Evolutionary conservation across 2,329 filamentous ascomycete species (phyloP), one percentile per base, ranked within the genome.

Genomic region (Apiospora aurea): DNA sequence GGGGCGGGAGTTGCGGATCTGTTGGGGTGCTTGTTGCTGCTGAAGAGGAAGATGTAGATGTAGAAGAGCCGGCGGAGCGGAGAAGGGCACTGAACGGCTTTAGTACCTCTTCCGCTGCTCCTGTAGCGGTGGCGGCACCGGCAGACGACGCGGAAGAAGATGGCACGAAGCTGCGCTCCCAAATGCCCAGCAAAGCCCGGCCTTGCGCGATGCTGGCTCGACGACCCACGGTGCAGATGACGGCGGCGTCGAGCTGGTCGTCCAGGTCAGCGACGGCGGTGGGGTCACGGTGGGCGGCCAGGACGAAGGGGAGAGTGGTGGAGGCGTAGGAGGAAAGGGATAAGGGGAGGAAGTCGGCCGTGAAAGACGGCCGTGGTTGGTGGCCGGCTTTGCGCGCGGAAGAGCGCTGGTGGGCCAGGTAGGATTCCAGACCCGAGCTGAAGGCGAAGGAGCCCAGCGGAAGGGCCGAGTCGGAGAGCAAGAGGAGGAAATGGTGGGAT

Each of bases 361-460:
- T 79, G 81, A 94, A 93, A 29, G 86, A 85, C 29, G 83, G 80
- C 26, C 83, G 78, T 24, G 80, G 73, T 53, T 80, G 81, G 7
- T 75, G 71, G 47, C 70, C 14, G n/a, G 46, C 71, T 75, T 38
- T 70, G 77, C 72, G 21, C 46, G 46, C 38, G 34, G 47, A 67
- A 71, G 18, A 34, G 75, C 46, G 38, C 74, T 71, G 71, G 84
- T 96, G 94, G 4, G 92, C 91, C 24, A 95, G 89, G 81, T 92
- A 96, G 53, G 93, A 96, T 83, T 96, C 94, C 21, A 96, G 88
- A 3, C 93, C 93, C 76, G 90, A 93, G 84, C 91, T 94, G 84
- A 96, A 96, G 77, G 94, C 94, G 83, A 96, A 96, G n/a, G 93
- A 94, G 72, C 94, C 94, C 0, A 96, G 87, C 0, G 94, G 94